These are phyloP conservation scores for Epichloe hybrida DNA, from an alignment of 2,329 filamentous ascomycete genomes.

Conservation along the genomic window DNA sequence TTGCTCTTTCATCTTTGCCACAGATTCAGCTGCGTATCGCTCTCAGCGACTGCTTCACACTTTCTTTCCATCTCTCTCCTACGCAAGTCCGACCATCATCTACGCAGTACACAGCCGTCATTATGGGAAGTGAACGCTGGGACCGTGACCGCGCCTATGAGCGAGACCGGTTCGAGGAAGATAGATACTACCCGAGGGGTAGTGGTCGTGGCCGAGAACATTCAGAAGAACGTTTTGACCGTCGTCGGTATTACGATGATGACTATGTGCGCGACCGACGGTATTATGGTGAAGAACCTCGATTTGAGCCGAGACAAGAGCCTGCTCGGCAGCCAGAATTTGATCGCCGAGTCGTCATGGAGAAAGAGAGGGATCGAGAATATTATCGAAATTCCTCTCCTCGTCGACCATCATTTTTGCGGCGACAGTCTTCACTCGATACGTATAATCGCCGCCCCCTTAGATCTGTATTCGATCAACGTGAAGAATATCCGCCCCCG, in stretches of 20 bases:
- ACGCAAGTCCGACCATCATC: background rate
- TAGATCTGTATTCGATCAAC: conserved; percentile 33
- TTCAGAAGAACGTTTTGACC: conserved; percentile 37
- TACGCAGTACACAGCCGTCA: background rate
- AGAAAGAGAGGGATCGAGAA: conserved; percentile 41
- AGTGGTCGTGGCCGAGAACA: conserved; percentile 27
- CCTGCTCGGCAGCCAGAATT: conserved; percentile 24
- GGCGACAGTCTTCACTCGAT: conserved; percentile 79
- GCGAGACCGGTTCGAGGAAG: conserved; percentile 34
- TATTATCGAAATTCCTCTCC: conserved; percentile 33
- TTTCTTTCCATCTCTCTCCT: background rate
- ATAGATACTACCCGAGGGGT: conserved; percentile 29
- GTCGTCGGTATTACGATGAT: conserved; percentile 34
- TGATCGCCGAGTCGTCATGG: conserved; percentile 42
- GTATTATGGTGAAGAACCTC: conserved; percentile 41
- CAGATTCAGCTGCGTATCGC: too few species aligned
- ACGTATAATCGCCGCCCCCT: conserved; percentile 69
- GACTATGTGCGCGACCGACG: conserved; percentile 34
- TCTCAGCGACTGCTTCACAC: background rate
- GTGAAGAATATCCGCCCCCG: conserved; percentile 51
- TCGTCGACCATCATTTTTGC: conserved; percentile 52
- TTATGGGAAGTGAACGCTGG: conserved; percentile 29
- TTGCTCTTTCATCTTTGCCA: background rate
- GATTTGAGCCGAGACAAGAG: conserved; percentile 20
- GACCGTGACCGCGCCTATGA: conserved; percentile 38